Base-by-base conservation (phyloP, 1,284 basidiomycete species). In the Pterula multifida region DNA sequence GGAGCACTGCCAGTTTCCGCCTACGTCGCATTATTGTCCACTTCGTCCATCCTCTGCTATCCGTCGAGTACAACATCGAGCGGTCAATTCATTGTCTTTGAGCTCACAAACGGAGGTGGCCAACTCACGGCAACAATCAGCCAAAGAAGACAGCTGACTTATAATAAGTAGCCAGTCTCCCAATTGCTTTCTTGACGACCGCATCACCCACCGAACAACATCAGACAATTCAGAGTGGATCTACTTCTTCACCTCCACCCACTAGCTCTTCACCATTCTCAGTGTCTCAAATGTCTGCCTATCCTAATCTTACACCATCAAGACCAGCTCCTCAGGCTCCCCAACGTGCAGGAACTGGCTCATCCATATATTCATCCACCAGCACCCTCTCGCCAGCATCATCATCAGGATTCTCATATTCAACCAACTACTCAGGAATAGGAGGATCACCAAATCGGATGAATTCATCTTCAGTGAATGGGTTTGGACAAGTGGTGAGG, bases 391-490 rank as follows among this genome's bases (percentile, higher is more conserved):
- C 67, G 57, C 68, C 73, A 21, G 71, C 76, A 6, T 76, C 79
- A 3, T 71, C 76, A 4, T 76, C 79, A 3, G 65, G 71, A 48
- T 79, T 81, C 0, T 76, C 79, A 9, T 81, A 79, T 62, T 68
- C 71, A 32, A 61, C 73, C 23, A 72, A 75, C 19, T 84, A 84
- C 63, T 76, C 79, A 9, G 82, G 83, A 53, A 85, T 89, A 56
- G 86, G 86, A 49, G 85, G 78, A 39, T 84, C 85, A 3, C 85
- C 85, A 13, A 78, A 77, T 61, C 73, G 81, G 53, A 72, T 70
- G 53, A 66, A 71, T 2, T 71, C 74, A 35, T 32, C 28, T 15
- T 32, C 28, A 62, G 68, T 22, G 53, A 50, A 60, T 61, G 12
- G 61, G 49, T 62, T 61, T 56, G 58, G 63, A 3, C 63, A 73